Conservation (phyloP, 495 filamentous ascomycete genomes). For the Apodospora peruviana region DNA sequence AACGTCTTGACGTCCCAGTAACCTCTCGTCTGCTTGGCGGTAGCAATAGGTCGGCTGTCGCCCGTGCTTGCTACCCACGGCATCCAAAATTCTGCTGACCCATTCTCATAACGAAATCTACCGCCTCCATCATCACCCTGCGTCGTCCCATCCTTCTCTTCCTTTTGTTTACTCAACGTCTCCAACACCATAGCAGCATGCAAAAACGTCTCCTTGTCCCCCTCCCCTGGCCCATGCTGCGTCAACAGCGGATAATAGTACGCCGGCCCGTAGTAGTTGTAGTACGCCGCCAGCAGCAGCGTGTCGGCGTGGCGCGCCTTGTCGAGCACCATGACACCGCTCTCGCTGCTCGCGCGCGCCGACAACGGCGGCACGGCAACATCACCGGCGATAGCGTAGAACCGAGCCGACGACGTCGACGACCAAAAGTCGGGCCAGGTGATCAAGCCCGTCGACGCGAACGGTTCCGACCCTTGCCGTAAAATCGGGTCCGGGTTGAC, state of each 20-base stretch:
- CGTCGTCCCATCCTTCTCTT: background rate
- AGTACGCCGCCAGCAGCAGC: slow-evolving; percentile 55
- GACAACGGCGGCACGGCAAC: slow-evolving; percentile 28
- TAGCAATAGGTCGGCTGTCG: no score
- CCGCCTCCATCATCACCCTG: no score
- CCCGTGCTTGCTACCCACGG: no score
- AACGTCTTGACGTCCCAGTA: slow-evolving; percentile 44
- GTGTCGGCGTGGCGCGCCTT: slow-evolving; percentile 47
- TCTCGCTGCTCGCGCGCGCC: slow-evolving; percentile 42
- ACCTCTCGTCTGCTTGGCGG: slow-evolving; percentile 11
- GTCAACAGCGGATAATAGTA: slow-evolving; percentile 55
- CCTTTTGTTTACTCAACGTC: slow-evolving; percentile 16
- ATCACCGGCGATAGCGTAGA: slow-evolving; percentile 47
- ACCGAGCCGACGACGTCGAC: slow-evolving; percentile 45
- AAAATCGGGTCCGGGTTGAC: slow-evolving; percentile 48
- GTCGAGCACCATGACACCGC: slow-evolving; percentile 52
- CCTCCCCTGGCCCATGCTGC: slow-evolving; percentile 52
- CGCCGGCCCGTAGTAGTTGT: slow-evolving; percentile 56
- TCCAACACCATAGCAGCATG: slow-evolving; percentile 47
- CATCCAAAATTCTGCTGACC: no score
- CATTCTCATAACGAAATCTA: no score
- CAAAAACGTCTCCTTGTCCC: slow-evolving; percentile 63
- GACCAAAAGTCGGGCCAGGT: slow-evolving; percentile 62
- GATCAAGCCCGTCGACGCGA: slow-evolving; percentile 47
- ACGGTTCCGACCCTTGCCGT: slow-evolving; percentile 37